phyloP scores from a whole-genome alignment of 805 yeast genomes.

The Kazachstania bromeliacearum region DNA sequence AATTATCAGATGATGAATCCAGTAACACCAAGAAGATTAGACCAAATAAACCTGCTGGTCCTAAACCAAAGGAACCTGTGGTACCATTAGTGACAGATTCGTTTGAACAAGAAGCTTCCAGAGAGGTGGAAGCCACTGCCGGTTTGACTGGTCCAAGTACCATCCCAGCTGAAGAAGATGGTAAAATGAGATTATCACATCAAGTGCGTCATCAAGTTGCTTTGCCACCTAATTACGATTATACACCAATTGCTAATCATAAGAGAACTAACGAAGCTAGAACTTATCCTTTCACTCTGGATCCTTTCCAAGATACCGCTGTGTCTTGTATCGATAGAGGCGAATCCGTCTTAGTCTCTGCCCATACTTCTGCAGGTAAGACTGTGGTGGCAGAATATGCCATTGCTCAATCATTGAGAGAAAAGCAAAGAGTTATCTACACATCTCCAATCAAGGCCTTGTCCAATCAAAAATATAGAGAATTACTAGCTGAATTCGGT shows the following conservation, averaged over 20 bases:
- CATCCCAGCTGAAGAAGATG: slow-evolving; percentile 34
- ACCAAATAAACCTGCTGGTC: slow-evolving; percentile 22
- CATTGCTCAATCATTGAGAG: slow-evolving; percentile 86
- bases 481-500: slow-evolving; percentile 82
- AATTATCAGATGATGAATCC: slow-evolving; percentile 11
- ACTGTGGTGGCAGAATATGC: slow-evolving; percentile 97
- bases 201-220: slow-evolving; percentile 98
- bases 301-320: slow-evolving; percentile 96
- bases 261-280: slow-evolving; percentile 72
- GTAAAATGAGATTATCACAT: slow-evolving; percentile 66
- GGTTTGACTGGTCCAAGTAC: slow-evolving; percentile 47
- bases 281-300: slow-evolving; percentile 83
- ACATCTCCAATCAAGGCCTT: slow-evolving; percentile 94
- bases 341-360: slow-evolving; percentile 92
- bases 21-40: slow-evolving; percentile 7
- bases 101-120: slow-evolving; percentile 78
- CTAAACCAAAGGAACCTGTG: slow-evolving; percentile 38
- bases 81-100: slow-evolving; percentile 78
- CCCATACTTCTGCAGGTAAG: slow-evolving; percentile 96
- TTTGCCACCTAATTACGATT: slow-evolving; percentile 83
- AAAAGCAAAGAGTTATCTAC: slow-evolving; percentile 87
- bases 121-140: slow-evolving; percentile 77
- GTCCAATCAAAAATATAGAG: slow-evolving; percentile 91
- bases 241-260: slow-evolving; percentile 82
- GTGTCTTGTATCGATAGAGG: slow-evolving; percentile 91